Percentiles rank a stretch among this genome's conserved stretches.
Evolutionary conservation across 768 basidiomycete species (phyloP).

Genomic region (Rhizopogon vinicolor): DNA sequence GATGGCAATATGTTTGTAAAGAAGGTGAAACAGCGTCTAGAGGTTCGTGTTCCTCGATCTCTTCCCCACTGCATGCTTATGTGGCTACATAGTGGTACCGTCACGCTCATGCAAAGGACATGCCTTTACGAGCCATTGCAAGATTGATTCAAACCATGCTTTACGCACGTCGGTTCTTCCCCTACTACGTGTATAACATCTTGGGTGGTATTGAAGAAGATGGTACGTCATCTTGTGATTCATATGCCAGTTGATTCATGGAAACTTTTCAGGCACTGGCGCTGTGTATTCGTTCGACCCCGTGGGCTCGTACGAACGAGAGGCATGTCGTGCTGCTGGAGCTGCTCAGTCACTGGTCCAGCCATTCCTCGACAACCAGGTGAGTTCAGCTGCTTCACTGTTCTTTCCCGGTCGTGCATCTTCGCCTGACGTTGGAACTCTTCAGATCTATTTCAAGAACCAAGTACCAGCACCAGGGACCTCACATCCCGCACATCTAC

Average conservation of each 20-base stretch:
- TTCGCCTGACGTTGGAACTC: slow-evolving; percentile 13
- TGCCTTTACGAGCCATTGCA: slow-evolving; percentile 97
- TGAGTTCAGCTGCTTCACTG: slow-evolving; percentile 32
- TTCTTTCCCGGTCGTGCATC: slow-evolving; percentile 17
- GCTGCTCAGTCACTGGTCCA: slow-evolving; percentile 93
- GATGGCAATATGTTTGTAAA: slow-evolving; percentile 99
- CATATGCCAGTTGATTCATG: slow-evolving; percentile 3
- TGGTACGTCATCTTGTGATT: slow-evolving; percentile 47
- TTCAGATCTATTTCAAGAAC: slow-evolving; percentile 97
- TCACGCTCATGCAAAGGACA: slow-evolving; percentile 95
- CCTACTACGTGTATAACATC: slow-evolving; percentile 97
- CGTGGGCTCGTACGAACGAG: slow-evolving; percentile 96
- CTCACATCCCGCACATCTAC: slow-evolving; percentile 76
- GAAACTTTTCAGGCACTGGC: slow-evolving; percentile 62
- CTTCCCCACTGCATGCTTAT: background rate
- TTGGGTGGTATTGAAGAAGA: slow-evolving; percentile 96
- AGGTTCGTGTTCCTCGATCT: slow-evolving; percentile 50
- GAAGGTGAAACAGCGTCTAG: slow-evolving; percentile 90
- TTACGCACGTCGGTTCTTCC: slow-evolving; percentile 95
- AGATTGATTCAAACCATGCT: slow-evolving; percentile 98
- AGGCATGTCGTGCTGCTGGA: slow-evolving; percentile 94
- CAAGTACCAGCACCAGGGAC: slow-evolving; percentile 72
- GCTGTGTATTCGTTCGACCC: slow-evolving; percentile 99
- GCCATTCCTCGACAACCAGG: slow-evolving; percentile 98
- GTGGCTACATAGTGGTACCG: slow-evolving; percentile 77